Evolutionary conservation across 306 rosid species (phyloP), one percentile per base, ranked within the genome.

Genomic region (Lathyrus aphaca): DNA sequence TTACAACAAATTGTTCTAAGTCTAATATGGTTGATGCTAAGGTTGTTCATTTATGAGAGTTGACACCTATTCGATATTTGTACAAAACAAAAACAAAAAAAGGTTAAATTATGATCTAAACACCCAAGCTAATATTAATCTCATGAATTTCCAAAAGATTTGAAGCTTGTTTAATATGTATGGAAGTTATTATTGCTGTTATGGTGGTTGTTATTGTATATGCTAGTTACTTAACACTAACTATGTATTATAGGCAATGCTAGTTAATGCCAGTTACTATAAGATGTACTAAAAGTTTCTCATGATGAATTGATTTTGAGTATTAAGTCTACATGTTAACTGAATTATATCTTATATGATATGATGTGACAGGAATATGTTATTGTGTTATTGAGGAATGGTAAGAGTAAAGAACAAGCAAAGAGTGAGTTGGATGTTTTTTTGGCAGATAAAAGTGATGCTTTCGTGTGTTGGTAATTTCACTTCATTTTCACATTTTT

Each of bases 401-500:
- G 99, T 59, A 89, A 88, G 79, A 66, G 81, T 76, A 95, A 87
- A 82, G 97, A 87, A 58, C 91, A 87, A 79, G 96, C 97, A 29
- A 87, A 63, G 83, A 83, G 64, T 77, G 97, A 84, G 86, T 76
- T 95, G 75, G 84, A 82, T 65, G 97, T 95, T 10, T 95, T 95
- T 77, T 75, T 95, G 85, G 96, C 92, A 48, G 95, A 89, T 64
- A 92, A 95, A 81, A 86, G 86, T 60, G 89, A 86, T 82, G 83
- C 99, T 81, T 95, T 95, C 76, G 85, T 89, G 44, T 81, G 95
- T 29, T 95, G 99, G 99, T 95, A 91, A 90, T 82, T 81, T 56
- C 10, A 18, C 50, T 37, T 32, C 29, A 35, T 17, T 58, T 61
- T 39, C 50, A 66, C 57, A 25, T 62, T 75, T 14, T 68, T 45